Evolutionary conservation across 2,329 filamentous ascomycete genomes (phyloP), one percentile per base, ranked within the genome.

Genomic region (Scedosporium apiospermum): DNA sequence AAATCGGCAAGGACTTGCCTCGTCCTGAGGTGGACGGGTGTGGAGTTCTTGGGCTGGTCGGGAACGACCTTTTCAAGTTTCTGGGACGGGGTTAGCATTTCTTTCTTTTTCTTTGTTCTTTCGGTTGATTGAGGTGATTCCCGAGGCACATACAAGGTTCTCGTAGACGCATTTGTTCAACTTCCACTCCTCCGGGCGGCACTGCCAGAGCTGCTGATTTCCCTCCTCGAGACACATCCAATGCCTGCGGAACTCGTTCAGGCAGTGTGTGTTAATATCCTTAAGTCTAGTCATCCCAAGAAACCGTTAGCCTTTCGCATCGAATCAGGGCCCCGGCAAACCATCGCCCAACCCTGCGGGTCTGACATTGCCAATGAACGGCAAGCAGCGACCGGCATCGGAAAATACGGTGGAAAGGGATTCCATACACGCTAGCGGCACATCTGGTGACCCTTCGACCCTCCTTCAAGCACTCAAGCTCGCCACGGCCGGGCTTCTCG

Each of bases 141-240:
- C 41, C 30, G n/a, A 42, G 9, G 9, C 60, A 81, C 89, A 65
- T 81, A 99, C 95, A 80, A 99, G 77, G 75, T 97, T 98, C 68
- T 97, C 88, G 73, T 90, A 98, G 58, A 97, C 93, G 77, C 95
- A 99, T 79, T 88, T 89, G 82, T 97, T 99, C 71, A 99, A 80
- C 73, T 88, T 88, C 85, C 91, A 88, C 82, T 99, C 95, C 66
- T 84, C 81, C 71, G 87, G 87, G 70, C 95, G 86, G 81, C 95
- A 99, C 73, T 98, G 91, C 89, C 91, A 99, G 64, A 98, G 80
- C 78, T 96, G 91, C 73, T 99, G 95, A 82, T 99, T 99, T 81
- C 96, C 93, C 80, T 96, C 88, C 73, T 99, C 95, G 64, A 99
- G 83, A 73, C 95, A 99, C 71, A 91, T 83, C 92, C 93, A 99